Evolutionary conservation across 441 rosid species (phyloP).

Genomic region (Kokia cookei): DNA sequence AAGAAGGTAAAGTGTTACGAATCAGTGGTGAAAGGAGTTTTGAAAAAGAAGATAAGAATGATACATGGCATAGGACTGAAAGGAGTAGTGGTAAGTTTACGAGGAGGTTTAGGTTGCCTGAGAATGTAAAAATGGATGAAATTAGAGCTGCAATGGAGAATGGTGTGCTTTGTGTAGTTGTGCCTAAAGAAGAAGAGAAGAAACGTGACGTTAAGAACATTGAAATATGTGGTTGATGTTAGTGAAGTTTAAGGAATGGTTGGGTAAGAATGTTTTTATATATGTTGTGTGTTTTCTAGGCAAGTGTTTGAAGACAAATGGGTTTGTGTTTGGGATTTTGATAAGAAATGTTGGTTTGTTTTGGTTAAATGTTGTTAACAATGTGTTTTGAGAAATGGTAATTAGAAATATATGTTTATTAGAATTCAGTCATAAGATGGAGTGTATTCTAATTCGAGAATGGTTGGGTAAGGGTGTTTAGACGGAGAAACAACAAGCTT

Average conservation of each 20-base stretch:
- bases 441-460: too few relatives aligned
- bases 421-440: too few relatives aligned
- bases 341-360: too few relatives aligned
- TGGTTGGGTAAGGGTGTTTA: too few relatives aligned
- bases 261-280: too few relatives aligned
- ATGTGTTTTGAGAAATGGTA: too few relatives aligned
- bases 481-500: too few relatives aligned
- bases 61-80: constrained; percentile 45
- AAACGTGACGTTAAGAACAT: constrained; percentile 34
- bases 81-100: constrained; percentile 35
- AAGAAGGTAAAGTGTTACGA: constrained; percentile 35
- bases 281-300: too few relatives aligned
- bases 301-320: too few relatives aligned
- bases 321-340: too few relatives aligned
- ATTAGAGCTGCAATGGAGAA: constrained; percentile 44
- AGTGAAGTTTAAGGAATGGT: background rate
- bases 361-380: too few relatives aligned
- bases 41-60: constrained; percentile 44
- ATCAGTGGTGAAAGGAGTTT: constrained; percentile 43
- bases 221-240: constrained; percentile 30
- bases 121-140: constrained; percentile 32
- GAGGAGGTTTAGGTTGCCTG: constrained; percentile 51
- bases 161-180: constrained; percentile 35
- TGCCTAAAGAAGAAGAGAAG: constrained; percentile 23
- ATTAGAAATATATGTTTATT: too few relatives aligned